Conservation (phyloP, 352 stramenopile genomes). For the Globisporangium radiosum region DNA sequence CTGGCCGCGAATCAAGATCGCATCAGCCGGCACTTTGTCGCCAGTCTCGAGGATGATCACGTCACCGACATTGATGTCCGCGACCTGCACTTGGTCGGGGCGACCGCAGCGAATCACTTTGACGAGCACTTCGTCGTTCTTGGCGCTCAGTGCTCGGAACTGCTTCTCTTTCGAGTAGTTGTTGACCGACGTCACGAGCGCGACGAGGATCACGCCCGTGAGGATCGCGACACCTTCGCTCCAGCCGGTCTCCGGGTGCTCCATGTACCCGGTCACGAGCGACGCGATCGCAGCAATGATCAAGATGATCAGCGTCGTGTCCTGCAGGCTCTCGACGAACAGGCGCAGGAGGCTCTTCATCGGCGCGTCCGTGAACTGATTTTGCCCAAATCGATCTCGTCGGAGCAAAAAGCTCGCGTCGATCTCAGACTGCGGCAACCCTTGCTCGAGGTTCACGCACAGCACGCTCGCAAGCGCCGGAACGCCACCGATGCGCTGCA, state of each 20-base stretch:
- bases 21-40: constrained; percentile 94
- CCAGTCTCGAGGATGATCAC: constrained; percentile 91
- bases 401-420: constrained; percentile 48
- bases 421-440: constrained; percentile 51
- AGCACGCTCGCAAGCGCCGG: constrained; percentile 43
- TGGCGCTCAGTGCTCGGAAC: constrained; percentile 78
- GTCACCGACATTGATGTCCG: constrained; percentile 75
- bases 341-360: constrained; percentile 77
- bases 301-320: constrained; percentile 88
- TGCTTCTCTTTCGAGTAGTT: constrained; percentile 95
- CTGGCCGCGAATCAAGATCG: constrained; percentile 86
- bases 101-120: constrained; percentile 69
- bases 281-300: constrained; percentile 84
- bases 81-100: constrained; percentile 60
- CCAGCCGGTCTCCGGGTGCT: constrained; percentile 83
- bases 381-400: constrained; percentile 48
- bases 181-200: constrained; percentile 92
- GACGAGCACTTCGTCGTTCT: constrained; percentile 86
- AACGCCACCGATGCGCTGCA: constrained; percentile 56
- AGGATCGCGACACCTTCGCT: constrained; percentile 95
- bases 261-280: constrained; percentile 72
- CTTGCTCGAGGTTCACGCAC: constrained; percentile 65
- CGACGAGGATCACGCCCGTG: constrained; percentile 90
- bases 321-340: constrained; percentile 85
- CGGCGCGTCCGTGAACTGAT: constrained; percentile 66